Percentiles rank a stretch among this genome's conserved stretches.
These are phyloP conservation scores for Gentiana dahurica DNA, from an alignment of 257 asterid species.

Conservation along the genomic window DNA sequence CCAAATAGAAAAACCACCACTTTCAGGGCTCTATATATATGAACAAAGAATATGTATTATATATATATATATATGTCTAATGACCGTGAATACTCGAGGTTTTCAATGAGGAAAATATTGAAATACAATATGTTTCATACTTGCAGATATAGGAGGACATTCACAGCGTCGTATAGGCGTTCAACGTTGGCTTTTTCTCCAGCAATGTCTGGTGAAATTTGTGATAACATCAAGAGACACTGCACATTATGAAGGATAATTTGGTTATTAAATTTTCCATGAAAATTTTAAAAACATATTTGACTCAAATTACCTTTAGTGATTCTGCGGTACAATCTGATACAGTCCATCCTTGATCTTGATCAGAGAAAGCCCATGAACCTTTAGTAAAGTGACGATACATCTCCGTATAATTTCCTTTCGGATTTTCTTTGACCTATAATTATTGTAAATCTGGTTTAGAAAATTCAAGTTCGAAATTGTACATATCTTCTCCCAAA, in stretches of 20 bases:
- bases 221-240: conserved; percentile 26
- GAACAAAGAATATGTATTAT: too few species aligned
- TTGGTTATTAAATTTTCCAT: too few species aligned
- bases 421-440: conserved; percentile 48
- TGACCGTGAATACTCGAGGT: not conserved
- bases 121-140: not conserved
- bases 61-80: too few species aligned
- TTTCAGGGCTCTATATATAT: conserved; percentile 16
- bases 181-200: conserved; percentile 21
- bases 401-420: conserved; percentile 49
- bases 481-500: too few species aligned
- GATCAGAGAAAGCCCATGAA: conserved; percentile 77
- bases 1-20: conserved; percentile 30
- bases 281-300: too few species aligned
- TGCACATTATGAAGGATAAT: conserved; percentile 5
- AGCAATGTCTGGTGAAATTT: conserved; percentile 21
- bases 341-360: conserved; percentile 75
- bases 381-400: conserved; percentile 75
- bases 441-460: not conserved
- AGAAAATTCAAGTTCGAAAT: not conserved
- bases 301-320: conserved; percentile 29
- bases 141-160: conserved; percentile 19
- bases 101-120: not conserved
- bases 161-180: conserved; percentile 26
- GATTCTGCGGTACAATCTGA: conserved; percentile 73